Base-by-base conservation (phyloP, 305 asterid genomes). In the Petunia hybrid region DNA sequence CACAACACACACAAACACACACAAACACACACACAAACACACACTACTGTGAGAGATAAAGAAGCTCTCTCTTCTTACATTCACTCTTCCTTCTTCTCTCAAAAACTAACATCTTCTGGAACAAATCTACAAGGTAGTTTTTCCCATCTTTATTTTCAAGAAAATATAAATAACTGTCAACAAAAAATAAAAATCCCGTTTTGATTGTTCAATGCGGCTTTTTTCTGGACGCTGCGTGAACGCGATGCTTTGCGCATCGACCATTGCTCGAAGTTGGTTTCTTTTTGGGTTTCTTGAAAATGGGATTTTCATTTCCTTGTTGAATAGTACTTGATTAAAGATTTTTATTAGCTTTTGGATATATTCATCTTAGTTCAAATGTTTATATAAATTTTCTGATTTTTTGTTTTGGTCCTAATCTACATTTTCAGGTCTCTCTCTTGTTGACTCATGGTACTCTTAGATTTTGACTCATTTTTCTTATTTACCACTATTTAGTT, bases 41-140 rank as follows among this genome's bases (percentile, higher is more conserved):
- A 84, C 84, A 69, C 38, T 59, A 68, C 76, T 46, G 73, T 57
- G 77, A 81, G 77, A 70, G 88, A 84, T 82, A 88, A 84, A 87
- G 88, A 76, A 88, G 84, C 76, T 86, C 82, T 78, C 80, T 85
- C 59, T 38, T 77, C 63, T 76, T 68, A 40, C 89, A 88, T 82
- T 79, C 88, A 87, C 85, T 91, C 81, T 79, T 82, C 83, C 79
- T 84, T 85, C 85, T 83, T 56, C 46, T 83, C 64, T 22, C 42
- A 82, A 82, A 70, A 87, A 81, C 85, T 81, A 80, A 84, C 43
- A 78, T 84, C 83, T 83, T 87, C 89, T 78, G n/a, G 86, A 83
- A 87, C 86, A 86, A 76, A 79, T 74, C 70, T 81, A 74, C 87
- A 82, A 91, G 98, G 98, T 92, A 89, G 86, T 88, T 71, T 83